Evolutionary conservation across 257 asterid species (phyloP).

Genomic region (Primulina huaijiensis): DNA sequence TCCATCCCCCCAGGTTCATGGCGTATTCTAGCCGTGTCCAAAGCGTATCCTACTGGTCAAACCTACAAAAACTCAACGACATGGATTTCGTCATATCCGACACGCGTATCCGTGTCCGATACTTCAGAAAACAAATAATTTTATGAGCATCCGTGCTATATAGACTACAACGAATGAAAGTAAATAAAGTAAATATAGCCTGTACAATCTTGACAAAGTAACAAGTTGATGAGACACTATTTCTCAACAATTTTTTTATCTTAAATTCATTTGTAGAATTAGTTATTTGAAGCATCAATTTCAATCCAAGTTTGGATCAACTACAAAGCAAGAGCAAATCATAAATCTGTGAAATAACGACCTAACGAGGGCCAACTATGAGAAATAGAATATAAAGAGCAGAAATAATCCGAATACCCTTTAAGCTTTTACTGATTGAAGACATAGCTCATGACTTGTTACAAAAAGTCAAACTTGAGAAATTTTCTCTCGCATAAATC

Average conservation of each 20-base stretch:
- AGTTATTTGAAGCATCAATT: not conserved
- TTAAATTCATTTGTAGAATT: not conserved
- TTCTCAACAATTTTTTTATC: not conserved
- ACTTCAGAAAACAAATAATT: too few relatives aligned
- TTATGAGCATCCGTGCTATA: too few relatives aligned
- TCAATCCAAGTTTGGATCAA: not conserved
- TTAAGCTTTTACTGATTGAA: too few relatives aligned
- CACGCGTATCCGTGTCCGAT: too few relatives aligned
- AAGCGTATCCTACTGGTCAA: too few relatives aligned
- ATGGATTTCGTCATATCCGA: too few relatives aligned
- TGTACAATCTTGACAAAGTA: not conserved
- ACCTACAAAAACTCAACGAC: too few relatives aligned
- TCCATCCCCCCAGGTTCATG: too few relatives aligned
- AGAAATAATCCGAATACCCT: too few relatives aligned
- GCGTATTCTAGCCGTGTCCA: too few relatives aligned
- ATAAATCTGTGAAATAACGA: not conserved
- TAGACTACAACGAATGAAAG: not conserved
- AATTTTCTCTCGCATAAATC: too few relatives aligned
- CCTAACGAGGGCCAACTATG: not conserved
- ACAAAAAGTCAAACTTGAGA: not conserved
- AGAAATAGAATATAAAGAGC: not conserved
- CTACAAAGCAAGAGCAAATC: not conserved
- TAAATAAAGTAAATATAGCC: not conserved
- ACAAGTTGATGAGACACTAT: not conserved
- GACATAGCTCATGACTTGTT: not conserved